Evolutionary conservation across 495 filamentous ascomycete species (phyloP).

Genomic region (Daldinia caldariorum): DNA sequence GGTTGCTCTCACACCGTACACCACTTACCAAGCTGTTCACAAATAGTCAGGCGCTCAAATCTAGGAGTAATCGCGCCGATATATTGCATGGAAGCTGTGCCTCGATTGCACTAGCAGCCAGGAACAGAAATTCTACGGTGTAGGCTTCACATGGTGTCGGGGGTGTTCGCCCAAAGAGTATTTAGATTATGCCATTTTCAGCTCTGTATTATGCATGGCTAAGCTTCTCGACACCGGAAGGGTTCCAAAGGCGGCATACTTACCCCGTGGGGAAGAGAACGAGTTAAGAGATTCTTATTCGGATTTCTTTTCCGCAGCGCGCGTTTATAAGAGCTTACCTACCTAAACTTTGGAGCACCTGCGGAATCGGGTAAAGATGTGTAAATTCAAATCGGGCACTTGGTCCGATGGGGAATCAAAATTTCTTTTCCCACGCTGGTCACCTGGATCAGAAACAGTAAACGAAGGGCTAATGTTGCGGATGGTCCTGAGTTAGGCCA

Average conservation of each 20-base stretch:
- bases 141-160: constrained; percentile 31
- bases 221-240: constrained; percentile 24
- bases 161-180: constrained; percentile 4
- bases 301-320: constrained; percentile 19
- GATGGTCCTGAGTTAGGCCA: constrained; percentile 2
- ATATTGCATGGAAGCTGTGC: constrained; percentile 16
- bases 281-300: constrained; percentile 14
- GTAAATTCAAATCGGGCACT: constrained; percentile 14
- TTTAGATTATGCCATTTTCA: constrained; percentile 28
- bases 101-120: constrained; percentile 34
- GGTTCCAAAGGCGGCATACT: constrained; percentile 15
- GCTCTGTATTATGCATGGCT: constrained; percentile 27
- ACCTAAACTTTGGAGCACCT: constrained; percentile 22
- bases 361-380: constrained; percentile 23
- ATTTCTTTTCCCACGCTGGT: constrained; percentile 2
- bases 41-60: constrained; percentile 15
- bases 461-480: not conserved
- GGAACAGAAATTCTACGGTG: constrained; percentile 22
- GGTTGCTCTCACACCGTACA: constrained; percentile 10
- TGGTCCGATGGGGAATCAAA: not conserved
- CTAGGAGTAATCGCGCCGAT: constrained; percentile 23
- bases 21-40: constrained; percentile 3
- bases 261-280: constrained; percentile 30
- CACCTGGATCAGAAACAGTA: constrained; percentile 21
- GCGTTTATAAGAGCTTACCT: constrained; percentile 17